Base-by-base conservation (phyloP, 1,284 basidiomycete species). In the Ceratobasidium sp. region DNA sequence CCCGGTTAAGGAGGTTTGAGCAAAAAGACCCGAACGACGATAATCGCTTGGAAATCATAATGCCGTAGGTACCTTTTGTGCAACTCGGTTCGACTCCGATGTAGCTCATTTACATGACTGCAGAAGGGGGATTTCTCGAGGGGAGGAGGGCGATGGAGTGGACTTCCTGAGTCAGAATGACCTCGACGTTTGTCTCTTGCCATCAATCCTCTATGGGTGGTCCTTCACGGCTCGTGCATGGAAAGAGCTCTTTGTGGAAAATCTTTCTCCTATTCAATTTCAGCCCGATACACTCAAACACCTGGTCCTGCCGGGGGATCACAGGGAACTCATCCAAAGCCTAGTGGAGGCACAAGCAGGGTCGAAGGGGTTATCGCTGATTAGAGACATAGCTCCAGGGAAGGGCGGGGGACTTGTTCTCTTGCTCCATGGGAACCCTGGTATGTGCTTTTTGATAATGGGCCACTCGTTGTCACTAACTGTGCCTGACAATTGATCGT, bases 391-490 rank as follows among this genome's bases (percentile, higher is more conserved):
- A 2, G 46, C 52, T 17, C 17, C 44, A 1, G 65, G 65, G 7
- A 67, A 67, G 29, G 65, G 65, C 5, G 25, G 19, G 15, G 65
- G 65, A 25, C 7, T 52, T 8, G 46, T 67, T 17, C 9, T 67
- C 7, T 17, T 67, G 19, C 44, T 67, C 4, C 65, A 67, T 17
- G 65, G 65, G 43, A 67, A 52, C 25, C 65, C 65, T 32, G 65
- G 65, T 67, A 43, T 19, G 29, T 40, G 56, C 32, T n/a, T 56
- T n/a, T 9, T 25, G 8, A 4, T 32, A 15, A 2, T 25, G 15
- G 4, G 13, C 13, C n/a, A n/a, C n/a, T n/a, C n/a, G n/a, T n/a
- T n/a, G n/a, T n/a, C n/a, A n/a, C n/a, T n/a, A n/a, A n/a, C n/a
- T n/a, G n/a, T n/a, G n/a, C n/a, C n/a, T n/a, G n/a, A n/a, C n/a